Base-by-base conservation (phyloP, 331 rosid species). In the Spiraea crenata region DNA sequence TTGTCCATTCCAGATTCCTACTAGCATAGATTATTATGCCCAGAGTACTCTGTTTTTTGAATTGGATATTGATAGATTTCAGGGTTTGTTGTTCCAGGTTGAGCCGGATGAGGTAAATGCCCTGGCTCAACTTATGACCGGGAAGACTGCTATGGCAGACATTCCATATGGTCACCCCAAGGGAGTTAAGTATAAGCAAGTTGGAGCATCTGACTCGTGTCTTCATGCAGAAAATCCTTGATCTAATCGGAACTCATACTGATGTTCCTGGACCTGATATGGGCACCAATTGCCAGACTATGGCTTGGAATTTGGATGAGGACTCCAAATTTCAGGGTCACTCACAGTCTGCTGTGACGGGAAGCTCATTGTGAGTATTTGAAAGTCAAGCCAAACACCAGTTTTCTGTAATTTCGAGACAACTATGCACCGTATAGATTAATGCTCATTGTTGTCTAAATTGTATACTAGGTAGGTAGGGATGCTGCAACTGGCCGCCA, bases 291-390 rank as follows among this genome's bases (percentile, higher is more conserved):
- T 77, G 93, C 11, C 98, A 92, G 95, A 92, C 98, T 37, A 88
- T 90, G 98, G 98, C 98, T 13, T 92, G 98, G 98, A 92, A 88
- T 77, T 82, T 92, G 55, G 98, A 92, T 25, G 98, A 92, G 83
- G 90, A 92, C 81, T 92, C 98, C 10, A 92, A 92, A 76, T 92
- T 92, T 82, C 96, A 88, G 49, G 96, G 98, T 20, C 91, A 90
- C 76, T 92, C 98, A 17, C 98, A 96, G 3, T 93, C 98, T 20
- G 93, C 90, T 49, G 96, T 90, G 79, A 92, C 98, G 98, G 98
- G 72, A 92, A 92, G 82, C 98, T 96, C 17, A 82, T 92, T 64
- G 96, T 92, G 79, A 82, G 95, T 77, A 73, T 49, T 69, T n/a
- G n/a, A 54, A 61, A 45, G 9, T 63, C 2, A 46, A 56, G 51